Evolutionary conservation across 179 eudicot species (phyloP).

Genomic region (Heliamphora ciliata): DNA sequence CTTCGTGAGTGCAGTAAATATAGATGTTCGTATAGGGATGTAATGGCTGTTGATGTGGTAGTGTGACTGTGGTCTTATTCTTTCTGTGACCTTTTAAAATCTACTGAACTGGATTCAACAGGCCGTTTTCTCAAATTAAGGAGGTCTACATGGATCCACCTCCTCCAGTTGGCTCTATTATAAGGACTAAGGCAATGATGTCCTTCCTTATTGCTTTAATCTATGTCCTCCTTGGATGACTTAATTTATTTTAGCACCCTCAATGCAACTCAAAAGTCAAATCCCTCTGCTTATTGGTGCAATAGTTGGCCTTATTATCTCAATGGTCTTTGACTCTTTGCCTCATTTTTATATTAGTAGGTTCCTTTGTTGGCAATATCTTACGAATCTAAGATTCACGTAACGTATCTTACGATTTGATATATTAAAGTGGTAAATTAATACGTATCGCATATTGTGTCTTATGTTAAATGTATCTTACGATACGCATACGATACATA

Average conservation of each 20-base stretch:
- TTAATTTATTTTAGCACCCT: neutral
- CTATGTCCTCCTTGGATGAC: neutral
- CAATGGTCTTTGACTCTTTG: neutral
- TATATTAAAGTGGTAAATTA: no score
- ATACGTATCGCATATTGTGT: no score
- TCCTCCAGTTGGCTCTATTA: slow-evolving; percentile 3
- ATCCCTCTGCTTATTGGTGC: neutral
- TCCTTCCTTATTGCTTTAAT: neutral
- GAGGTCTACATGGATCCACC: neutral
- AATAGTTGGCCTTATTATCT: neutral
- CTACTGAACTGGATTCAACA: neutral
- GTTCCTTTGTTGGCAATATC: no score
- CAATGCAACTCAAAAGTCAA: neutral
- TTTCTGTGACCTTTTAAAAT: neutral
- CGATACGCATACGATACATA: no score
- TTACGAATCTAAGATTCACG: no score
- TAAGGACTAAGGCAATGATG: neutral
- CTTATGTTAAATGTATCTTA: no score
- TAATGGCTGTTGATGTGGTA: slow-evolving; percentile 41
- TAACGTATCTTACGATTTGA: no score
- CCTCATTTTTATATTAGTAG: no score
- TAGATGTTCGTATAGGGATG: slow-evolving; percentile 26
- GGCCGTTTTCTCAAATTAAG: neutral
- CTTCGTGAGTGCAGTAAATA: no score
- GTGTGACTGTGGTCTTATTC: slow-evolving; percentile 18